Conservation (phyloP, 2,329 filamentous ascomycete species). For the Plectosphaerella sp. region DNA sequence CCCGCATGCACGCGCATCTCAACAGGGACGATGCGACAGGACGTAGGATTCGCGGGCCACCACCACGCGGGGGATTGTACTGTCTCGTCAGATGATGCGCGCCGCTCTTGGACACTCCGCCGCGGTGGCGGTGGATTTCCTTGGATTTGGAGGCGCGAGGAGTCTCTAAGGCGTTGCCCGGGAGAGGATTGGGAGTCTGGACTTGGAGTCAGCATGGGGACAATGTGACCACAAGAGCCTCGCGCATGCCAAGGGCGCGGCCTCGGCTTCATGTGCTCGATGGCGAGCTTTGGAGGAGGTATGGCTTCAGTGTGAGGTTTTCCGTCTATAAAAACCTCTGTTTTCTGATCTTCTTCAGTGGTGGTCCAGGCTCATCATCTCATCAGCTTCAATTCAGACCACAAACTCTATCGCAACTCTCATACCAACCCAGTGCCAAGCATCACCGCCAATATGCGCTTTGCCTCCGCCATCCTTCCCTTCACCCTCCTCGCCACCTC, state of each 20-base stretch:
- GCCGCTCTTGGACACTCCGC: not conserved
- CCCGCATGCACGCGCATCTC: not conserved
- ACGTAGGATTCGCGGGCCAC: not conserved
- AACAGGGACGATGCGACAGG: not conserved
- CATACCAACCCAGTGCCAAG: not conserved
- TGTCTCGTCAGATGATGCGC: not conserved
- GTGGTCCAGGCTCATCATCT: not conserved
- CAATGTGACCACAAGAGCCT: not conserved
- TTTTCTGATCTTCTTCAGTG: not conserved
- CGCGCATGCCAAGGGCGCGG: not conserved
- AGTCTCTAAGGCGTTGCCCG: not conserved
- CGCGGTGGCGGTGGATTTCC: not conserved
- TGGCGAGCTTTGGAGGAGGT: not conserved
- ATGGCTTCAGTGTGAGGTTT: not conserved
- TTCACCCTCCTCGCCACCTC: not conserved
- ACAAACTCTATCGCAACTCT: not conserved
- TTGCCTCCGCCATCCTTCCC: not conserved
- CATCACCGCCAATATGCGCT: constrained; percentile 1
- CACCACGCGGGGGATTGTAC: not conserved
- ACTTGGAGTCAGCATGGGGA: not conserved
- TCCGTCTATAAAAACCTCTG: not conserved
- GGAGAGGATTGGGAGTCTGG: not conserved
- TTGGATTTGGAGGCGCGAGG: not conserved
- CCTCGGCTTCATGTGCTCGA: not conserved
- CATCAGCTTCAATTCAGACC: not conserved